Evolutionary conservation across 495 filamentous ascomycete genomes (phyloP).

Genomic region (Monascus purpureus): DNA sequence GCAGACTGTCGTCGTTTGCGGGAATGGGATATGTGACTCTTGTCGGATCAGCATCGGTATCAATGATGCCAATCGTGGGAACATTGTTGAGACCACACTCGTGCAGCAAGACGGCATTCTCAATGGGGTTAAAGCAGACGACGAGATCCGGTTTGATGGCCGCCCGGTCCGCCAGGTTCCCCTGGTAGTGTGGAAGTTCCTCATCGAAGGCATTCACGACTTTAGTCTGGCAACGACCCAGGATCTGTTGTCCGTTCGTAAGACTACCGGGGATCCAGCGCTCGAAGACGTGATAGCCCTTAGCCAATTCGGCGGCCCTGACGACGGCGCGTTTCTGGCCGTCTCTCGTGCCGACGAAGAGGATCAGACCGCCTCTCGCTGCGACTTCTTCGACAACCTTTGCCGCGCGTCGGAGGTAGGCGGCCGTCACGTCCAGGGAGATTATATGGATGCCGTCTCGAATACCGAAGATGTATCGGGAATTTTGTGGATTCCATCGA

Average conservation of each 20-base stretch:
- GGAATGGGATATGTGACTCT: slow-evolving; percentile 96
- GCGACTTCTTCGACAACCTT: slow-evolving; percentile 80
- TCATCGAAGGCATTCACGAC: slow-evolving; percentile 60
- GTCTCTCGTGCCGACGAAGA: slow-evolving; percentile 77
- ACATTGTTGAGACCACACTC: slow-evolving; percentile 82
- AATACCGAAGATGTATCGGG: slow-evolving; percentile 88
- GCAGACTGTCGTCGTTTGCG: slow-evolving; percentile 89
- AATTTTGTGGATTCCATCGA: slow-evolving; percentile 90
- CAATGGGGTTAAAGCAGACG: slow-evolving; percentile 78
- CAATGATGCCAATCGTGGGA: slow-evolving; percentile 87
- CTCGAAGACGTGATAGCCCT: slow-evolving; percentile 80
- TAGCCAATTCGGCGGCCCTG: slow-evolving; percentile 60
- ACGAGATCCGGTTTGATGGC: slow-evolving; percentile 80
- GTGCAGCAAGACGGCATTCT: slow-evolving; percentile 80
- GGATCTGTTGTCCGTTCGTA: slow-evolving; percentile 83
- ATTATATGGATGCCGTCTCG: slow-evolving; percentile 89
- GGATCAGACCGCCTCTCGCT: slow-evolving; percentile 65
- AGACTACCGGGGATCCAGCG: slow-evolving; percentile 87
- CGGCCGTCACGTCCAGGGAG: slow-evolving; percentile 70
- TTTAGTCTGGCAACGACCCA: slow-evolving; percentile 48
- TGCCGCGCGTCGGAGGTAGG: slow-evolving; percentile 78
- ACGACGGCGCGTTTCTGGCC: slow-evolving; percentile 71
- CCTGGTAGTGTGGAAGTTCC: slow-evolving; percentile 47
- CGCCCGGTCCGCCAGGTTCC: slow-evolving; percentile 43
- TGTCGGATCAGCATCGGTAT: slow-evolving; percentile 85